Base-by-base conservation (phyloP, 2,329 filamentous ascomycete genomes). In the Curvularia spicifera region DNA sequence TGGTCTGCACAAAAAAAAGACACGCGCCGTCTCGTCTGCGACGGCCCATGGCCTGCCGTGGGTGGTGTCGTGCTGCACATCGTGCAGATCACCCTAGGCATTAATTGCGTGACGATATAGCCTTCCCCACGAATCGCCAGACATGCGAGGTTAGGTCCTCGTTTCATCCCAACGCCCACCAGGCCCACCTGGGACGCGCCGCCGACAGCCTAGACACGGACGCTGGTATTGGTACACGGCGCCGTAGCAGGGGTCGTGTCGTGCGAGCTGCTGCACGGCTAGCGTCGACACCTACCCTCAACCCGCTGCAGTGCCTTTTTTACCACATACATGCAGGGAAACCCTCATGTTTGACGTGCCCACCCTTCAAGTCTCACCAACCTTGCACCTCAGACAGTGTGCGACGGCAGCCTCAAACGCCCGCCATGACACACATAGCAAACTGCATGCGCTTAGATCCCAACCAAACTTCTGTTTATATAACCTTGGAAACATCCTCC, bases 381-480 rank as follows among this genome's bases (percentile, higher is more conserved):
- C 75, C 72, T 74, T 73, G 74, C 63, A 66, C 61, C 64, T 67
- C 64, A 68, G 63, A 73, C 70, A 70, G 67, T 71, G 69, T 74
- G 66, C 72, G 66, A 74, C 70, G 60, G 68, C 65, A 66, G 64
- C 67, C 68, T 74, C 72, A 76, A 74, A 75, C 72, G 57, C 45
- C 66, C 51, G 64, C 71, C 72, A 78, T 78, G 76, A 73, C 75
- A 76, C 76, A 79, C 72, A 79, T 79, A 67, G 75, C 77, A 70
- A 77, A 76, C 73, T 78, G 76, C 73, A 76, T 78, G 64, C 73
- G 76, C 53, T 70, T 64, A 43, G 69, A 68, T 51, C 67, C 68
- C 65, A 67, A 71, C 54, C 72, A 65, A 57, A 66, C 68, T 51
- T 67, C 67, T 59, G 66, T 75, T 74, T 77, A 76, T 76, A 77